Percentiles rank a stretch among this genome's conserved stretches.
These are phyloP conservation scores for Suillus spraguei DNA, from an alignment of 768 basidiomycete species.

Conservation along the genomic window DNA sequence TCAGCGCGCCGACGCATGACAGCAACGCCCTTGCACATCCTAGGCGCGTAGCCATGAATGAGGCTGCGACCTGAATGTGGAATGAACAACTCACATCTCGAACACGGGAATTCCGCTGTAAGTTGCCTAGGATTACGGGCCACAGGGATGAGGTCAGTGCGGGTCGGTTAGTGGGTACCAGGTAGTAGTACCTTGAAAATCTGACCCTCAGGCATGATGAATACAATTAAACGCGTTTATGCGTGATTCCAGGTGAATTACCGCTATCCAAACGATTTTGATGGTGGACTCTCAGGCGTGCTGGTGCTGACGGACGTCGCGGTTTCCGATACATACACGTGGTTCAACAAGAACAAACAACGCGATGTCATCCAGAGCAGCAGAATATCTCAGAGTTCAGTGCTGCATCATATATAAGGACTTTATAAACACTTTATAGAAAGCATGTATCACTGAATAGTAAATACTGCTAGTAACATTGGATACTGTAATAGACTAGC, in stretches of 20 bases:
- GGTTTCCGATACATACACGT: constrained; percentile 33
- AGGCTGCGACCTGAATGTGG: constrained; percentile 40
- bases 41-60: constrained; percentile 45
- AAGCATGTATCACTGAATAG: neutral
- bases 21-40: constrained; percentile 95
- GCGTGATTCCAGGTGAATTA: constrained; percentile 10
- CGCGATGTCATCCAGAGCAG: constrained; percentile 20
- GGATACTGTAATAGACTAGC: neutral
- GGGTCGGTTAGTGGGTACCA: neutral
- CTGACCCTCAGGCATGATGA: constrained; percentile 74
- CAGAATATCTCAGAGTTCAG: neutral
- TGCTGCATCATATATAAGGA: neutral
- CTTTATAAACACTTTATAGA: neutral
- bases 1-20: constrained; percentile 97
- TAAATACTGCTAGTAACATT: neutral
- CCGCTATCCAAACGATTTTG: constrained; percentile 15
- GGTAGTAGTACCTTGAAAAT: constrained; percentile 76
- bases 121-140: constrained; percentile 60
- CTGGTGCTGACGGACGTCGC: constrained; percentile 14
- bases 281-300: constrained; percentile 20
- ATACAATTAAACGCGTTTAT: constrained; percentile 15
- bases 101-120: constrained; percentile 94
- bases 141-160: constrained; percentile 12
- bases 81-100: constrained; percentile 69
- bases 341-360: constrained; percentile 44